Base-by-base conservation (phyloP, 2,329 filamentous ascomycete genomes). In the Triangularia setosa region DNA sequence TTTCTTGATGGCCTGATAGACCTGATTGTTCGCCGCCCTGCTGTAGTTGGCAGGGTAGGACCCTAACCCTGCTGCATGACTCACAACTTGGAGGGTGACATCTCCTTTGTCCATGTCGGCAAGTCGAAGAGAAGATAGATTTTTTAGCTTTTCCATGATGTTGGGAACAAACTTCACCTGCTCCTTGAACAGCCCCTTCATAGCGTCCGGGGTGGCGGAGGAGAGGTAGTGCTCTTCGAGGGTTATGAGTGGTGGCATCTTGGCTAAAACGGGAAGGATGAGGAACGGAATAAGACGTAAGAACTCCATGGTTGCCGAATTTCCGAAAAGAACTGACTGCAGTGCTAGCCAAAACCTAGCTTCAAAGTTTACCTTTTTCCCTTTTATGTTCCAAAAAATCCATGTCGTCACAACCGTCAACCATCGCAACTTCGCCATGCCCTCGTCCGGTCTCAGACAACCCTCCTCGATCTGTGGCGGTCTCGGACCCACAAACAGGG, bases 181-280 rank as follows among this genome's bases (percentile, higher is more conserved):
- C 24, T 70, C 69, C 2, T 63, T 65, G 61, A 70, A 70, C 16
- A 25, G 65, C 4, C 25, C 60, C 62, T 64, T 48, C 27, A 69
- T 64, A 18, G 58, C 40, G 6, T 59, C 28, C 11, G 67, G 64
- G 27, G 71, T 65, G 1, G 65, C 60, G 3, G 67, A 40, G 53
- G 73, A 71, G 61, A 74, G 64, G 68, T 73, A 77, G 64, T 80
- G 78, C 61, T 81, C 79, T 67, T 80, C 79, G n/a, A 80, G 75
- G 11, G 78, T 72, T 52, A 80, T 78, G 7, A 78, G 67, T 1
- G 75, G 73, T 66, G 58, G 40, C 25, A 60, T 48, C 40, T 48
- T 48, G 40, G n/a, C 40, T n/a, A 48, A 48, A 18, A 11, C 8
- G 40, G 40, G 40, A 48, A 21, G 40, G 40, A 48, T 48, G 40